Percentiles rank a stretch among this genome's conserved stretches.
Conservation (phyloP, 192 early-diverging fungal species). For the Bifiguratus adelaidae region DNA sequence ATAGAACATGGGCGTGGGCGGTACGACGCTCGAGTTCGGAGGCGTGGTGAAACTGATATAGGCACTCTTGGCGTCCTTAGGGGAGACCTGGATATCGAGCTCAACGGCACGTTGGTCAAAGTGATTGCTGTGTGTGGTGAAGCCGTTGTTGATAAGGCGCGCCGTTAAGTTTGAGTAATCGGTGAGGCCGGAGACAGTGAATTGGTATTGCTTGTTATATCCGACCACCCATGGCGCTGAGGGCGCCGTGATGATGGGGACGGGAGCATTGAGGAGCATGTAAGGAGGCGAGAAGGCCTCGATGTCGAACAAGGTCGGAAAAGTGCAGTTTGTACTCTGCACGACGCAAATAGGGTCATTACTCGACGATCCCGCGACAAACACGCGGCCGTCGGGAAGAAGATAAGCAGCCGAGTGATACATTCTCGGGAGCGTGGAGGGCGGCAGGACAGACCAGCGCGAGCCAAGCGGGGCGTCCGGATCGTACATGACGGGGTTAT, state of each 20-base stretch:
- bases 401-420: constrained; percentile 27
- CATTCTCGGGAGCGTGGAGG: constrained; percentile 27
- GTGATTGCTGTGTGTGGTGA: background rate
- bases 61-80: background rate
- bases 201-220: background rate
- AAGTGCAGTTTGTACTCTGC: background rate
- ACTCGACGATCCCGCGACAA: constrained; percentile 27
- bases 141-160: background rate
- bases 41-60: background rate
- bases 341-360: constrained; percentile 9
- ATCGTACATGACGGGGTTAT: constrained; percentile 19
- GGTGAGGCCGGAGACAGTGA: background rate
- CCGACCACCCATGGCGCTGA: background rate
- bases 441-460: constrained; percentile 15
- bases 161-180: background rate
- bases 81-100: background rate
- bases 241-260: background rate
- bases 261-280: background rate
- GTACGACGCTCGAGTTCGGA: background rate
- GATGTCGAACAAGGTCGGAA: background rate
- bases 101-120: background rate
- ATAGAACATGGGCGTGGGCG: background rate
- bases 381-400: constrained; percentile 14
- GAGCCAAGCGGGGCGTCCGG: constrained; percentile 8
- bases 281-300: background rate